Evolutionary conservation across 305 asterid species (phyloP).

Genomic region (Fraxinus angustifolia): DNA sequence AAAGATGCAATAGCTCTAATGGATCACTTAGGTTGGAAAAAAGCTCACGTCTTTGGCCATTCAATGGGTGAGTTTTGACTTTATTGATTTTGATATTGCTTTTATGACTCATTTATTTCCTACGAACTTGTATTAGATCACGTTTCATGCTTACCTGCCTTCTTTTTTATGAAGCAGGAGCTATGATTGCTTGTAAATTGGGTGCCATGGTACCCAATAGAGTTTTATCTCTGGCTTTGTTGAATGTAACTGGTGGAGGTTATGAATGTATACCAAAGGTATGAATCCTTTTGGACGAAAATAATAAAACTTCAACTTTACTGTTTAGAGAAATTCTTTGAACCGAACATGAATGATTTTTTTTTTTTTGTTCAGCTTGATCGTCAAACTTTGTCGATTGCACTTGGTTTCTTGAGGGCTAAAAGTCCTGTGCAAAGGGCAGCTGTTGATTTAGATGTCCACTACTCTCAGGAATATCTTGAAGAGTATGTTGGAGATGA

Average conservation of each 20-base stretch:
- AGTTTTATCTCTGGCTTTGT: conserved; percentile 72
- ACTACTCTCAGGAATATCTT: conserved; percentile 92
- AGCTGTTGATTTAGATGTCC: conserved; percentile 95
- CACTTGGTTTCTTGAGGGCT: conserved; percentile 81
- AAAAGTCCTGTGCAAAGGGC: conserved; percentile 98
- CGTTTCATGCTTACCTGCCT: conserved; percentile 1
- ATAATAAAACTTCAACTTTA: not conserved
- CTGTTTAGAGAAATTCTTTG: not conserved
- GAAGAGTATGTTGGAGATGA: conserved; percentile 67
- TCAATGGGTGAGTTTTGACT: conserved; percentile 75
- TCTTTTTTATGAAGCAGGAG: conserved; percentile 54
- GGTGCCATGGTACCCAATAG: conserved; percentile 82
- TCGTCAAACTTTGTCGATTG: conserved; percentile 69
- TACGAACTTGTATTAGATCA: not conserved
- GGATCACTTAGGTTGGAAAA: conserved; percentile 94
- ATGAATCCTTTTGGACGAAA: conserved; percentile 5
- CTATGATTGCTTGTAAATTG: conserved; percentile 88
- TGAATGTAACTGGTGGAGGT: conserved; percentile 98
- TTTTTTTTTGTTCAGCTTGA: conserved; percentile 70
- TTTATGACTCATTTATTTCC: not conserved
- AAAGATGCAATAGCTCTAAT: conserved; percentile 86
- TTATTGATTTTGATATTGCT: not conserved
- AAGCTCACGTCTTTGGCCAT: conserved; percentile 91
- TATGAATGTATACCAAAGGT: conserved; percentile 94
- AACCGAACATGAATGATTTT: not conserved